Percentiles rank a stretch among this genome's conserved stretches.
These are phyloP conservation scores for Ceratocystiopsis sp. DNA, from an alignment of 2,329 filamentous ascomycete species.

Conservation along the genomic window DNA sequence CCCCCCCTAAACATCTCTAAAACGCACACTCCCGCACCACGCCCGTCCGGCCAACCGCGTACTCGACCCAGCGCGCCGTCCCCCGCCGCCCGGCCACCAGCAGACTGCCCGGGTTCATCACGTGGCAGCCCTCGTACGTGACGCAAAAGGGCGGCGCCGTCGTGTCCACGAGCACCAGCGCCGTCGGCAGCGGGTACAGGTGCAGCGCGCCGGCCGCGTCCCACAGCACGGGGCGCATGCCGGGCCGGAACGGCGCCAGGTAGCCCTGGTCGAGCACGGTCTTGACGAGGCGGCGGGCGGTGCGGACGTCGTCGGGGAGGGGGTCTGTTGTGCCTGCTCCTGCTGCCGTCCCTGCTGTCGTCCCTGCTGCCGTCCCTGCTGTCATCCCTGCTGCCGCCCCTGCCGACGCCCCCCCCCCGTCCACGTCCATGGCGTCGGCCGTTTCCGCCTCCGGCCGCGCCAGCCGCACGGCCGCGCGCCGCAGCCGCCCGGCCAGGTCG, in stretches of 20 bases:
- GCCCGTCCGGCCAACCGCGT: slow-evolving; percentile 50
- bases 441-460: slow-evolving; percentile 1
- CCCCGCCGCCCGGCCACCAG: slow-evolving; percentile 52
- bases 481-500: slow-evolving; percentile 63
- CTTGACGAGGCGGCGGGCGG: slow-evolving; percentile 67
- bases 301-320: slow-evolving; percentile 32
- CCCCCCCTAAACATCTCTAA: slow-evolving; percentile 15
- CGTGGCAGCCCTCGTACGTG: slow-evolving; percentile 89
- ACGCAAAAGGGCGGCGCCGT: slow-evolving; percentile 70
- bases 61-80: slow-evolving; percentile 74
- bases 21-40: slow-evolving; percentile 46
- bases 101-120: slow-evolving; percentile 78
- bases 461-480: slow-evolving; percentile 59
- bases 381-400: not conserved
- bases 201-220: slow-evolving; percentile 63
- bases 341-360: not conserved
- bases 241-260: slow-evolving; percentile 71
- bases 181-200: slow-evolving; percentile 76
- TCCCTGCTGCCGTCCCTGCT: slow-evolving; percentile 20
- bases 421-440: slow-evolving; percentile 4
- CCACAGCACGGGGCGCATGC: slow-evolving; percentile 72
- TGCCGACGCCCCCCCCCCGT: slow-evolving; percentile 15
- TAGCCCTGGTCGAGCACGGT: slow-evolving; percentile 83
- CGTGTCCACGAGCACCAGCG: slow-evolving; percentile 66
- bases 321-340: slow-evolving; percentile 3